Percentiles rank a stretch among this genome's conserved stretches.
These are phyloP conservation scores for Colletotrichum godetiae DNA, from an alignment of 2,329 filamentous ascomycete genomes.

Conservation along the genomic window DNA sequence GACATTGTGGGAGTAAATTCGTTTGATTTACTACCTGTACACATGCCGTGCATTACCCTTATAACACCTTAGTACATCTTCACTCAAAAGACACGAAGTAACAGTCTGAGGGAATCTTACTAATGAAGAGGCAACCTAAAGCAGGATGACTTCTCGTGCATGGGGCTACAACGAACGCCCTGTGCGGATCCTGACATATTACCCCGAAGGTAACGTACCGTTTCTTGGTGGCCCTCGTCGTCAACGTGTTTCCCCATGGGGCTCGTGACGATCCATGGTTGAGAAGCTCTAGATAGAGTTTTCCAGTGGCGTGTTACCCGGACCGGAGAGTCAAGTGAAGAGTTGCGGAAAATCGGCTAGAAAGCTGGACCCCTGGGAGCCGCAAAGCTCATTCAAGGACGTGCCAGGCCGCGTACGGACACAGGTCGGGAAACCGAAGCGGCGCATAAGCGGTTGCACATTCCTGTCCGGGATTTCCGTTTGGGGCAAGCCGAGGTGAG, in stretches of 20 bases:
- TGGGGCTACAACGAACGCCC: background rate
- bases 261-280: background rate
- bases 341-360: conserved; percentile 9
- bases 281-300: background rate
- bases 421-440: background rate
- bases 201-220: background rate
- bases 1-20: background rate
- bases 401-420: background rate
- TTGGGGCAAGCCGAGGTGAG: conserved; percentile 16
- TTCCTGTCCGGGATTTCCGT: conserved; percentile 9
- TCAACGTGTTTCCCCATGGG: background rate
- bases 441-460: background rate
- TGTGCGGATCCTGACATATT: background rate
- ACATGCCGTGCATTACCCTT: background rate
- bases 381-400: background rate
- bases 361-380: background rate
- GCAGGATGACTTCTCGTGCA: background rate
- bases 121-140: too few species aligned
- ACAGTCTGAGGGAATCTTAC: background rate
- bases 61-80: too few species aligned
- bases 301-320: background rate
- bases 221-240: background rate
- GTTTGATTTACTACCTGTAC: background rate
- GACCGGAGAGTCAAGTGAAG: background rate
- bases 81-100: background rate